These are phyloP conservation scores for Arctostaphylos glauca DNA, from an alignment of 148 eudicot species.

Conservation along the genomic window DNA sequence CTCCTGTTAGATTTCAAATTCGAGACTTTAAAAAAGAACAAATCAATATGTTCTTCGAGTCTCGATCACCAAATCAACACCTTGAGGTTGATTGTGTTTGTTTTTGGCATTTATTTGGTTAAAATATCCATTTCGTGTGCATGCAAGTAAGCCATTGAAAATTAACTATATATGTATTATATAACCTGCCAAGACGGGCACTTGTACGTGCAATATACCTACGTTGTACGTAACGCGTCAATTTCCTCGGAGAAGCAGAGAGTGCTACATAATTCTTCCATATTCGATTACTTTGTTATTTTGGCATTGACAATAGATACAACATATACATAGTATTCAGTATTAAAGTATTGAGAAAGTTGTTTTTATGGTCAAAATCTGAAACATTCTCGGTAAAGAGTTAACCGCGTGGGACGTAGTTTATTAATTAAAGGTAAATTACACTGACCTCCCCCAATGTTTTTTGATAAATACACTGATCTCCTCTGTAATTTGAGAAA, in stretches of 20 bases:
- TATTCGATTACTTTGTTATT: background rate
- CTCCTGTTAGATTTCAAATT: too few species aligned
- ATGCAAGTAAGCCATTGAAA: background rate
- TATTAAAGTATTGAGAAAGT: background rate
- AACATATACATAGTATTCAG: background rate
- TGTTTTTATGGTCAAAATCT: background rate
- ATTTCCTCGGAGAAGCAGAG: background rate
- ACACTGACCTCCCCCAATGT: too few species aligned
- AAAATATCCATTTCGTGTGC: background rate
- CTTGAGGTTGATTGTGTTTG: background rate
- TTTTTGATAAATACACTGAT: too few species aligned
- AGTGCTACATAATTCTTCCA: background rate
- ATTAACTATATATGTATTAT: background rate
- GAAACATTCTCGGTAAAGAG: background rate
- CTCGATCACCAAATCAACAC: too few species aligned
- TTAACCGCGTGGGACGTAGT: too few species aligned
- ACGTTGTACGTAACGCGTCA: background rate
- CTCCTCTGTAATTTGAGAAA: too few species aligned
- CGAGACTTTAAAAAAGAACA: too few species aligned
- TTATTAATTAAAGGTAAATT: too few species aligned
- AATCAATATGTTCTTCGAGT: too few species aligned
- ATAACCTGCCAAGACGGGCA: background rate
- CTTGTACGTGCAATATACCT: background rate
- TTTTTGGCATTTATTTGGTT: background rate
- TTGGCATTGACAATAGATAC: background rate